Evolutionary conservation across 2,329 filamentous ascomycete species (phyloP), one percentile per base, ranked within the genome.

Genomic region (Fusarium verrucosum): DNA sequence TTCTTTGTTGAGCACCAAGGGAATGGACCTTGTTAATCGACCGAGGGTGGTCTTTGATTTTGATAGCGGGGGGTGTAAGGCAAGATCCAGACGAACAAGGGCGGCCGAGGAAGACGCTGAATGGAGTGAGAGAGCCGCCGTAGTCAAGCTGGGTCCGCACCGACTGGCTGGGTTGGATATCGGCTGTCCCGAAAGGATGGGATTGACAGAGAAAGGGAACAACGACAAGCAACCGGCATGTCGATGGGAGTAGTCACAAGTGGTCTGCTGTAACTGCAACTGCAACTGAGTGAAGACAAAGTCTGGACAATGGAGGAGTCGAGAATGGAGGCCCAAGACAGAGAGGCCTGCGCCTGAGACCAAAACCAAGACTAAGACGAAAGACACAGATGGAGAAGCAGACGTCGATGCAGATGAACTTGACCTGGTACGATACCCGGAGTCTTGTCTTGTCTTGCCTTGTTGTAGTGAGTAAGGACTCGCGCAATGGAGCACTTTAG

Each of bases 131-230:
- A 61, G 62, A 61, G 49, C 51, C 61, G 53, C 52, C 36, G 58
- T 57, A 52, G 57, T 57, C 44, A 61, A 68, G 54, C 62, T 59
- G 65, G 65, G 59, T 53, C 52, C 62, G 64, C 63, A 64, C 70
- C 70, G 70, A 72, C 66, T 72, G 70, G 68, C 55, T 62, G 58
- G 56, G 45, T 44, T 56, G 43, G 42, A 58, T 61, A 53, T 66
- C 54, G 65, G 65, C 52, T 55, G 65, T 64, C 51, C 61, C 68
- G 62, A 70, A 65, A 49, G 49, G 45, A 71, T 66, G 68, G 64
- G 60, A 64, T 62, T 65, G 66, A 72, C 68, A 70, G 58, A 55
- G 56, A 68, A 68, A 58, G 51, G 65, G 55, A 58, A 42, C 50
- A 58, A 41, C 61, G 49, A 45, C 50, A 64, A 68, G 57, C 57